Percentiles rank a stretch among this genome's conserved stretches.
Conservation (phyloP, 1,284 basidiomycete species). For the Wallemia hederae region DNA sequence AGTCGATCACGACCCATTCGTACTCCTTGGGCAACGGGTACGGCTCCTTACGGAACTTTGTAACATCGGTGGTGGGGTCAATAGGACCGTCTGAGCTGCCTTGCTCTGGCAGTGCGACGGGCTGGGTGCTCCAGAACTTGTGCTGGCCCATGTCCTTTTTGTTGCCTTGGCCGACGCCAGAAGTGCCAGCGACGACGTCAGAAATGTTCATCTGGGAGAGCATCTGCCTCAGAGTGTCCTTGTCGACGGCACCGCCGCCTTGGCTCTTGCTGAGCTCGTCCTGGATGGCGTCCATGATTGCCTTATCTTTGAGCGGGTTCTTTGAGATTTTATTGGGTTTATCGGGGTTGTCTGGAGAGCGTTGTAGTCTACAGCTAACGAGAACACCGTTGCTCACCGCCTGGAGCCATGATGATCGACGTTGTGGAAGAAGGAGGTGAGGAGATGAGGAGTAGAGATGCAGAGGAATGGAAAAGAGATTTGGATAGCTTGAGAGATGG, state of each 20-base stretch:
- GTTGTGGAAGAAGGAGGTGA: too few species aligned
- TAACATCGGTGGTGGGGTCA: conserved; percentile 43
- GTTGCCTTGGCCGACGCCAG: conserved; percentile 33
- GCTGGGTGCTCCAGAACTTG: conserved; percentile 94
- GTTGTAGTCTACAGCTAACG: too few species aligned
- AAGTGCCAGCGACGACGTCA: neutral
- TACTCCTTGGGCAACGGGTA: conserved; percentile 75
- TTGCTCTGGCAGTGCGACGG: conserved; percentile 44
- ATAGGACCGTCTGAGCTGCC: conserved; percentile 58
- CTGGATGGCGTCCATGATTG: too few species aligned
- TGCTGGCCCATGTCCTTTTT: conserved; percentile 55
- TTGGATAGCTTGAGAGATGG: too few species aligned
- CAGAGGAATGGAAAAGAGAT: too few species aligned
- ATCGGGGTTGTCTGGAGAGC: too few species aligned
- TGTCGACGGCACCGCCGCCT: neutral
- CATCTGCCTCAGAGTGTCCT: neutral
- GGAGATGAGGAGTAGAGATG: too few species aligned
- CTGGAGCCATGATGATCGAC: too few species aligned
- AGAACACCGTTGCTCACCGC: too few species aligned
- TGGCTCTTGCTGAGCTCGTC: neutral
- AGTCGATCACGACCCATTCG: conserved; percentile 63
- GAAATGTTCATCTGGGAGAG: neutral
- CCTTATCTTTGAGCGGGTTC: too few species aligned
- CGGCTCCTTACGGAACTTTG: conserved; percentile 59
- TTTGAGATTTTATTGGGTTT: too few species aligned